Base-by-base conservation (phyloP, 1,284 basidiomycete species). In the Heterobasidion irregulare region DNA sequence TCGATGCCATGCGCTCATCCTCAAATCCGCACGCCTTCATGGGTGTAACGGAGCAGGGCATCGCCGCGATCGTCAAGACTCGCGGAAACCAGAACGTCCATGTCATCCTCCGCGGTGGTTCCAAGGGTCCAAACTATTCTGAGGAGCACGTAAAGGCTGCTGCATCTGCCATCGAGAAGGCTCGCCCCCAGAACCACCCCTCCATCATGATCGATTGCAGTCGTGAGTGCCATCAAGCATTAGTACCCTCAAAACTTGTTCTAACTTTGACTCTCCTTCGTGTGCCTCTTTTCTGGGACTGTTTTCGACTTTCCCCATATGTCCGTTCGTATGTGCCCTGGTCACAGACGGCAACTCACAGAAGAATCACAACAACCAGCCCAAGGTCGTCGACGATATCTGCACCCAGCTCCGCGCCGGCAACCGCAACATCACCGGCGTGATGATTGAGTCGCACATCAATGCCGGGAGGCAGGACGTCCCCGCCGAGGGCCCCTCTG, bases 361-460 rank as follows among this genome's bases (percentile, higher is more conserved):
- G 63, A 97, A 96, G 75, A 85, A 96, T 72, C 90, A 96, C 77
- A 78, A 82, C 66, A 96, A 95, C 72, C 94, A 96, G 69, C 85
- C 92, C 8, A 83, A 82, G 62, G 92, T 96, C 50, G 71, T 95
- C 53, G 81, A 82, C 53, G 73, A 80, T 64, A 82, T 98, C 62
- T 90, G 88, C 68, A 71, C 72, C 16, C 95, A 98, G 73, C 80
- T 98, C 56, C 75, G 69, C 9, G 79, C 79, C 8, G 94, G 94
- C 49, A 84, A 94, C 62, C 79, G 72, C 57, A 77, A 82, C 55
- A 92, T 98, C 70, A 94, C 91, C 1, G 95, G 96, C 58, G 92
- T 98, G 61, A 98, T 98, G 95, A 84, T 99, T 68, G 96, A 99
- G 75, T 90, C 86, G 44, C 91, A 98, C 70, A 84, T 98, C 70